These are phyloP conservation scores for Dictyostelium brefeldianum DNA, from an alignment of 78 protist genomes.

Conservation along the genomic window DNA sequence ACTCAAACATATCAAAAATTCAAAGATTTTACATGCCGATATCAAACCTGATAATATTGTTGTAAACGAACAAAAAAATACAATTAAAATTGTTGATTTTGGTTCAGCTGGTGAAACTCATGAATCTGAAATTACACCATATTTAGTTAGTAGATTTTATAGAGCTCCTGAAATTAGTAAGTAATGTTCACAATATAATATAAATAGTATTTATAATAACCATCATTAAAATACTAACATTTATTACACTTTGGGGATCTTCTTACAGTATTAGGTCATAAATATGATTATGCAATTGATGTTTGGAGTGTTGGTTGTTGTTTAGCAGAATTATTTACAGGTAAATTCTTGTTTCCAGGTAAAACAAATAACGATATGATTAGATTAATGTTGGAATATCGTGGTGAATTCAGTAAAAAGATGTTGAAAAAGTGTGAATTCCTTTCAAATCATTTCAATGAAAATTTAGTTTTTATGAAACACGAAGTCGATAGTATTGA, in stretches of 20 bases:
- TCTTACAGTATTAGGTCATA: constrained; percentile 87
- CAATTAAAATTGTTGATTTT: constrained; percentile 91
- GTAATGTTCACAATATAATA: neutral
- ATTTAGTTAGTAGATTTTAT: constrained; percentile 93
- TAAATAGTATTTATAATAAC: neutral
- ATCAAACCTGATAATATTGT: constrained; percentile 92
- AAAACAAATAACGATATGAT: constrained; percentile 96
- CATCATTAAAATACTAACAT: neutral
- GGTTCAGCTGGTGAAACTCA: constrained; percentile 91
- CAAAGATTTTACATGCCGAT: constrained; percentile 91
- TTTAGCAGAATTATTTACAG: constrained; percentile 95
- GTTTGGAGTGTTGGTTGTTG: constrained; percentile 96
- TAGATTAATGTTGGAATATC: constrained; percentile 79
- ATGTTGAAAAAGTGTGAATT: constrained; percentile 78
- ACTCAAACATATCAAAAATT: constrained; percentile 75
- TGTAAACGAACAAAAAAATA: constrained; percentile 79
- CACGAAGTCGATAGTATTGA: constrained; percentile 77
- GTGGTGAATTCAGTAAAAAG: constrained; percentile 80
- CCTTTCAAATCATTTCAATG: constrained; percentile 84
- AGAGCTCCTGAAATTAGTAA: constrained; percentile 96
- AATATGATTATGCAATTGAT: constrained; percentile 89
- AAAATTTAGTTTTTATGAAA: constrained; percentile 66
- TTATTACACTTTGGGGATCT: neutral
- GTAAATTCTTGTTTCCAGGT: constrained; percentile 95
- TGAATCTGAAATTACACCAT: constrained; percentile 90